A percentile compares a stretch with the other conserved stretches of the same genome.
Evolutionary conservation across 345 rosid genomes (phyloP).

Genomic region (Clausena lansium): DNA sequence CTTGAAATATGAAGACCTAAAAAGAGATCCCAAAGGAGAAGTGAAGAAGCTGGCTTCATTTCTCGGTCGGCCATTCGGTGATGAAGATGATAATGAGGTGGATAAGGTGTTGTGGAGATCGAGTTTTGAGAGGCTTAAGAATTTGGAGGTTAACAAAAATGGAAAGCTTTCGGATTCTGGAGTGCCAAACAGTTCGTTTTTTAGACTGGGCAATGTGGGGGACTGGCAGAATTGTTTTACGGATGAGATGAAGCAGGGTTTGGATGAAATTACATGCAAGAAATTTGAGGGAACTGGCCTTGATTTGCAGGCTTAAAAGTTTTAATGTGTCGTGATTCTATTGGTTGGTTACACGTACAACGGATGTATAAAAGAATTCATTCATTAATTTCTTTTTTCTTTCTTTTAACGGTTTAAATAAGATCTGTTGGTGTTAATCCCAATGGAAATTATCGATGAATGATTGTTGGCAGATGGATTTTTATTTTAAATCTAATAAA

Average conservation of each 20-base stretch:
- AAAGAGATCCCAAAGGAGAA: conserved; percentile 18
- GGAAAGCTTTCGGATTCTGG: conserved; percentile 30
- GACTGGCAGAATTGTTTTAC: conserved; percentile 35
- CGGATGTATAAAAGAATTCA: too few relatives aligned
- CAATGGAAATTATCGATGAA: background rate
- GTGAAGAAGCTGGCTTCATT: conserved; percentile 31
- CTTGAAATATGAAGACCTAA: conserved; percentile 39
- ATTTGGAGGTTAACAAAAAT: conserved; percentile 34
- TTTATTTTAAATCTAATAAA: too few relatives aligned
- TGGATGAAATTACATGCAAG: conserved; percentile 8
- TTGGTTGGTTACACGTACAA: too few relatives aligned
- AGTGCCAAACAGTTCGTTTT: conserved; percentile 23
- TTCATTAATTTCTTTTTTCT: background rate
- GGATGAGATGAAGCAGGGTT: conserved; percentile 15
- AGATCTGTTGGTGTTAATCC: background rate
- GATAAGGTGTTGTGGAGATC: conserved; percentile 31
- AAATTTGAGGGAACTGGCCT: conserved; percentile 31
- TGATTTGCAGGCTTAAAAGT: background rate
- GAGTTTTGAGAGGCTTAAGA: conserved; percentile 43
- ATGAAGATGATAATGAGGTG: conserved; percentile 30
- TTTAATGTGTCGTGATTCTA: too few relatives aligned
- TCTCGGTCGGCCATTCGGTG: conserved; percentile 12
- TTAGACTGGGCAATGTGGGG: conserved; percentile 37
- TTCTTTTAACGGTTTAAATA: background rate
- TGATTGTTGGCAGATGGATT: too few relatives aligned